Percentiles rank a stretch among this genome's conserved stretches.
Evolutionary conservation across 257 asterid genomes (phyloP).

Genomic region (Nicotiana undulata): DNA sequence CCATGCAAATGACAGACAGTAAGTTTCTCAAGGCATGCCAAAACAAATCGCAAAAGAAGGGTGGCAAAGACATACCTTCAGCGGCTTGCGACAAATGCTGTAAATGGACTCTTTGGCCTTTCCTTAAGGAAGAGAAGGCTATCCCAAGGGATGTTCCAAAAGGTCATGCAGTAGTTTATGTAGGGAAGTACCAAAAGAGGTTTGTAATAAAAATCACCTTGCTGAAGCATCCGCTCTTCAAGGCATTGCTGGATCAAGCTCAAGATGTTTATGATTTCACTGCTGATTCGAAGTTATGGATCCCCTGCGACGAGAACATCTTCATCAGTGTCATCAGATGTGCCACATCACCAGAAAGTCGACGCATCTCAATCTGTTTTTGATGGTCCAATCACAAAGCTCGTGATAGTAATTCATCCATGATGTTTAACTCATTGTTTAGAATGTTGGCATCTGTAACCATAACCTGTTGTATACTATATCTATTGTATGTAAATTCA

Average conservation of each 20-base stretch:
- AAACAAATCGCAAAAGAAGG: conserved; percentile 40
- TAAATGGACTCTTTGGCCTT: conserved; percentile 39
- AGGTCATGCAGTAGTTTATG: conserved; percentile 83
- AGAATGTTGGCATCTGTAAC: conserved; percentile 20
- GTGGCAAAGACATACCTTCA: conserved; percentile 30
- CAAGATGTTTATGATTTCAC: conserved; percentile 59
- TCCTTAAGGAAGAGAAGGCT: conserved; percentile 30
- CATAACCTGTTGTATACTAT: conserved; percentile 28
- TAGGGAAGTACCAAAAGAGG: conserved; percentile 63
- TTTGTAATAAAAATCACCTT: conserved; percentile 63
- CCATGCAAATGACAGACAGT: conserved; percentile 19
- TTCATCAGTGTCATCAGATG: conserved; percentile 64
- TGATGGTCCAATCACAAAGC: conserved; percentile 16
- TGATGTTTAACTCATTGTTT: conserved; percentile 16
- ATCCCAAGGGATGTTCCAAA: conserved; percentile 79
- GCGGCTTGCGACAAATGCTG: conserved; percentile 39
- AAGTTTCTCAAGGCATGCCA: conserved; percentile 39
- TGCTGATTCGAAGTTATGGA: conserved; percentile 56
- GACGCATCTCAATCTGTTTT: conserved; percentile 33
- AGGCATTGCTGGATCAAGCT: conserved; percentile 76
- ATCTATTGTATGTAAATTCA: conserved; percentile 22
- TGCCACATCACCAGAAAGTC: conserved; percentile 53
- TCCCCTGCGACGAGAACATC: conserved; percentile 73
- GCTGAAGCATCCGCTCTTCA: conserved; percentile 70
- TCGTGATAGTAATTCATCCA: conserved; percentile 6